Percentiles rank a stretch among this genome's conserved stretches.
These are phyloP conservation scores for Dunaliella primolecta DNA, from an alignment of 139 green algal species.

Conservation along the genomic window DNA sequence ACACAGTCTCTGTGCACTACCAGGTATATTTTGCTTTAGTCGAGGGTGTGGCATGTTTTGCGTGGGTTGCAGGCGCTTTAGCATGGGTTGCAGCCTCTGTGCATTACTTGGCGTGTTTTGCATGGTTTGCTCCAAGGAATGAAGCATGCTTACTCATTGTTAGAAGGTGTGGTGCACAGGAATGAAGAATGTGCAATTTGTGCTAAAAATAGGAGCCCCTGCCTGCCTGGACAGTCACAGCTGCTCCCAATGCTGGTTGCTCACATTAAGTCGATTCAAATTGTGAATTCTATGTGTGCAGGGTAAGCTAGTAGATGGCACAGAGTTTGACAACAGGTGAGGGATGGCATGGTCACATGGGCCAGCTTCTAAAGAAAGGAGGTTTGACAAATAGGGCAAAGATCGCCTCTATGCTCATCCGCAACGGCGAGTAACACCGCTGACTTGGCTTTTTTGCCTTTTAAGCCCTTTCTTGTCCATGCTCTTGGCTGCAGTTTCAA, in stretches of 20 bases:
- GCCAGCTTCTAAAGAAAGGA: no score
- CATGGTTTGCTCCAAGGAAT: no score
- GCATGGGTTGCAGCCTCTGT: neutral
- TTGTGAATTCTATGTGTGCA: no score
- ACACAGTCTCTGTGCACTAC: conserved; percentile 28
- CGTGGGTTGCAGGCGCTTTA: neutral
- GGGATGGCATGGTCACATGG: no score
- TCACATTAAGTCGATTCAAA: no score
- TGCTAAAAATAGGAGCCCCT: no score
- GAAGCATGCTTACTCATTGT: no score
- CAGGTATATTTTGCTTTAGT: neutral
- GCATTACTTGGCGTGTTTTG: neutral
- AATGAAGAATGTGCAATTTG: no score
- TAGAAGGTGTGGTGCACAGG: no score
- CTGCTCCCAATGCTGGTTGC: no score
- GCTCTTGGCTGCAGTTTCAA: conserved; percentile 3
- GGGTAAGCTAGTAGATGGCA: conserved; percentile 42
- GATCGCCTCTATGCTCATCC: neutral
- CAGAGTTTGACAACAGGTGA: conserved; percentile 41
- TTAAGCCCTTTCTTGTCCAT: neutral
- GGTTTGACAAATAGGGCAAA: no score
- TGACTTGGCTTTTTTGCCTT: neutral
- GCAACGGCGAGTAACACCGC: neutral
- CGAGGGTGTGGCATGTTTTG: neutral
- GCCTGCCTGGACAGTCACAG: no score